These are phyloP conservation scores for Fusarium redolens DNA, from an alignment of 2,329 filamentous ascomycete species.

Conservation along the genomic window DNA sequence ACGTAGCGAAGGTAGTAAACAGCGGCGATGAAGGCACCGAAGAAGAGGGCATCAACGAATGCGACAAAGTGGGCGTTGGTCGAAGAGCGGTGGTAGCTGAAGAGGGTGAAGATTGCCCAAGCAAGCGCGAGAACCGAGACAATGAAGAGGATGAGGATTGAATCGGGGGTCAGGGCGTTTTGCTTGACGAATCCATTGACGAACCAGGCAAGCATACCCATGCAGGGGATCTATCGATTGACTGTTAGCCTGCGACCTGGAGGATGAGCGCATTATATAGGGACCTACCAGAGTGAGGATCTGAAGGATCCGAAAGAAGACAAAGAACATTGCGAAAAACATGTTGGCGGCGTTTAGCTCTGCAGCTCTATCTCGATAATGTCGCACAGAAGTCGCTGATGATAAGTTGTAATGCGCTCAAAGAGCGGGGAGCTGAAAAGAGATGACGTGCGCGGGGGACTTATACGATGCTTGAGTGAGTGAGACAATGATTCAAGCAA, in stretches of 20 bases:
- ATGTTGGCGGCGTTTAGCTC: slow-evolving; percentile 55
- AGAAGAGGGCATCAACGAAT: slow-evolving; percentile 69
- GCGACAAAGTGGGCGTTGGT: slow-evolving; percentile 71
- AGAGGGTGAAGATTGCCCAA: slow-evolving; percentile 73
- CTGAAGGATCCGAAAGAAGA: slow-evolving; percentile 70
- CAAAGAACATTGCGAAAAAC: slow-evolving; percentile 72
- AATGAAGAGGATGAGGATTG: slow-evolving; percentile 75
- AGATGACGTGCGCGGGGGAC: slow-evolving; percentile 15
- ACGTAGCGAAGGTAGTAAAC: slow-evolving; percentile 71
- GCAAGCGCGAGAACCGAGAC: slow-evolving; percentile 71
- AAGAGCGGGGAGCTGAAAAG: background rate
- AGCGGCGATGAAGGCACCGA: slow-evolving; percentile 72
- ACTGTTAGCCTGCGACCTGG: background rate
- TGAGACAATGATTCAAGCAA: background rate
- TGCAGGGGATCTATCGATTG: slow-evolving; percentile 65
- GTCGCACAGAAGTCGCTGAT: background rate
- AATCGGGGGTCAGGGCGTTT: slow-evolving; percentile 70
- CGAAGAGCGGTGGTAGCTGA: slow-evolving; percentile 72
- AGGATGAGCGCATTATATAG: background rate
- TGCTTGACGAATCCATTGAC: slow-evolving; percentile 67
- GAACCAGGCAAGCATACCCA: slow-evolving; percentile 76
- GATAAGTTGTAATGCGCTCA: background rate
- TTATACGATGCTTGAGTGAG: slow-evolving; percentile 6
- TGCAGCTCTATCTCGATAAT: background rate
- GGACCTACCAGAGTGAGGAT: slow-evolving; percentile 70